Percentiles rank a stretch among this genome's conserved stretches.
phyloP scores from a whole-genome alignment of 2,329 filamentous ascomycete genomes.

The Endocalyx cinctus region DNA sequence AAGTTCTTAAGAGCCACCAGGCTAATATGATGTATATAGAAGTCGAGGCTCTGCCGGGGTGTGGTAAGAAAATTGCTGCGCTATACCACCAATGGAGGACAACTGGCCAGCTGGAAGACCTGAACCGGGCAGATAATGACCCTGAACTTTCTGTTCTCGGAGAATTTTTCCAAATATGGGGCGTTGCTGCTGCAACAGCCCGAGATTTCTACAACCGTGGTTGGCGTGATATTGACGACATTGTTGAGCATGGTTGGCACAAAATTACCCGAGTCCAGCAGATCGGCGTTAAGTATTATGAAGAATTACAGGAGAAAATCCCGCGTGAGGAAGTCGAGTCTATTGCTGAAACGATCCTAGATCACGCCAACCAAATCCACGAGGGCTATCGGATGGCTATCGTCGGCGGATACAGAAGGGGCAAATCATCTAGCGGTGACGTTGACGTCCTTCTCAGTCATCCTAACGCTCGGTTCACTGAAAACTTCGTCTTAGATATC shows the following conservation, averaged over 20 bases:
- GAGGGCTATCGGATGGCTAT: constrained; percentile 54
- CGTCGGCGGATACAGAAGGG: constrained; percentile 77
- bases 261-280: constrained; percentile 76
- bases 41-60: constrained; percentile 67
- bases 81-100: constrained; percentile 72
- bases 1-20: constrained; percentile 19
- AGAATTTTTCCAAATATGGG: constrained; percentile 82
- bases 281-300: constrained; percentile 90
- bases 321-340: constrained; percentile 66
- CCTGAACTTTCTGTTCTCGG: constrained; percentile 59
- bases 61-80: constrained; percentile 71
- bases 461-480: constrained; percentile 63
- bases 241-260: constrained; percentile 78
- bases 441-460: constrained; percentile 85
- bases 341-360: constrained; percentile 60
- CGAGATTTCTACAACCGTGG: constrained; percentile 74
- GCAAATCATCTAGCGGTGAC: constrained; percentile 70
- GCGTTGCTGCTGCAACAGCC: constrained; percentile 79
- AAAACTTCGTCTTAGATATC: constrained; percentile 66
- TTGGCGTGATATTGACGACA: constrained; percentile 81
- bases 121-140: constrained; percentile 59
- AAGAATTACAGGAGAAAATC: constrained; percentile 72
- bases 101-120: constrained; percentile 58
- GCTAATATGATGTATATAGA: constrained; percentile 31
- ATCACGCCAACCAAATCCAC: constrained; percentile 61